Evolutionary conservation across 176 grass and related monocot genomes (phyloP), one percentile per base, ranked within the genome.

Genomic region (Themeda triandra): DNA sequence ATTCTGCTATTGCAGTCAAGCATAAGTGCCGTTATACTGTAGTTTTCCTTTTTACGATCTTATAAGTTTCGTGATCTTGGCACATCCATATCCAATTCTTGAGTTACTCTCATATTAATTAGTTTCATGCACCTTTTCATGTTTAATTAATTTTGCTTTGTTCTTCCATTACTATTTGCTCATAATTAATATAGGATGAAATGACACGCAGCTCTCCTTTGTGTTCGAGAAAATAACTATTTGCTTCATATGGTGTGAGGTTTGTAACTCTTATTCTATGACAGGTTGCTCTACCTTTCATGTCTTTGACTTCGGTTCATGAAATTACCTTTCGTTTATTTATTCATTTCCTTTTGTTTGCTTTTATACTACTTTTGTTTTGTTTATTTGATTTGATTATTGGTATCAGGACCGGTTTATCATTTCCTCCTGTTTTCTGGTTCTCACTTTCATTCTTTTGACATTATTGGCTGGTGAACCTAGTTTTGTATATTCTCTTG

Each of bases 271-370:
- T 83, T 64, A 41, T 40, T 78, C 3, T 80, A 7, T 69, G 21
- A 77, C 70, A n/a, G 68, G 27, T 63, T 82, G 13, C 25, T 85
- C 13, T 40, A 51, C 5, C 5, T 68, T 76, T 37, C 10, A 45
- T 21, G 17, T 63, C 51, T 33, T 85, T 64, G 10, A n/a, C 4
- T 30, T 44, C 82, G 64, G 71, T 71, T 81, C 58, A 27, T 51
- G 76, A 17, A 36, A 80, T 54, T 71, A 28, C 56, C 24, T 77
- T 66, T 10, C 78, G 27, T 70, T 56, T 4, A 23, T 25, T 71
- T 36, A 18, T 5, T 90, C 64, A 60, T 80, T 74, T 36, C 21
- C 54, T 71, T 63, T 72, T 77, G 13, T 86, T 56, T 30, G 13
- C 12, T 29, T 75, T 62, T 76, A 27, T 71, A n/a, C 6, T 35